These are phyloP conservation scores for Penicillium bialowiezense DNA, from an alignment of 495 filamentous ascomycete species.

Conservation along the genomic window DNA sequence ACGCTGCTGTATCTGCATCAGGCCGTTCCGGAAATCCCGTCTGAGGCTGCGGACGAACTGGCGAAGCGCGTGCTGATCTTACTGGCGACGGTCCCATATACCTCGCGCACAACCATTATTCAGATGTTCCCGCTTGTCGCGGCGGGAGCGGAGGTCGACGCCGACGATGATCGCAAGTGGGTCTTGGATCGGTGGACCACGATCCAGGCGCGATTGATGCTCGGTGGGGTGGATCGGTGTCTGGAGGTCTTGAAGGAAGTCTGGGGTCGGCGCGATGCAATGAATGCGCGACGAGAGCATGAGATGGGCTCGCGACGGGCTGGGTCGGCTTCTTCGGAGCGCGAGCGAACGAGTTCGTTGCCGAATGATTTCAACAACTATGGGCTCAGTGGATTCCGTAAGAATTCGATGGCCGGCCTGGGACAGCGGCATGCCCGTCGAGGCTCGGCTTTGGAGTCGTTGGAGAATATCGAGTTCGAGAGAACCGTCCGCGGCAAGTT, in stretches of 20 bases:
- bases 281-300: constrained; percentile 31
- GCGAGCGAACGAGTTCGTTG: constrained; percentile 8
- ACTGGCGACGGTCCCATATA: constrained; percentile 61
- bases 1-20: constrained; percentile 75
- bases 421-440: constrained; percentile 13
- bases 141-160: constrained; percentile 66
- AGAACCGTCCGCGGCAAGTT: constrained; percentile 64
- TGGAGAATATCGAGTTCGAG: constrained; percentile 58
- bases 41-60: constrained; percentile 51
- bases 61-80: constrained; percentile 61
- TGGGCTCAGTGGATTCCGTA: constrained; percentile 11
- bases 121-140: constrained; percentile 75
- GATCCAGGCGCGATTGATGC: constrained; percentile 63
- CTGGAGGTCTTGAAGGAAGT: constrained; percentile 76
- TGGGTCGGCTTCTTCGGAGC: constrained; percentile 9
- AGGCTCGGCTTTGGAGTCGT: constrained; percentile 29
- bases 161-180: constrained; percentile 64
- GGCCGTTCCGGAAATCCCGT: constrained; percentile 73
- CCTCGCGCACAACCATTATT: constrained; percentile 65
- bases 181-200: constrained; percentile 62
- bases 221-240: constrained; percentile 69
- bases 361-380: constrained; percentile 4
- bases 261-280: constrained; percentile 58
- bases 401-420: constrained; percentile 5
- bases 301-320: constrained; percentile 13